Evolutionary conservation across 1,139 yeast genomes (phyloP), one percentile per base, ranked within the genome.

Genomic region (Debaryomyces psychrophilus): DNA sequence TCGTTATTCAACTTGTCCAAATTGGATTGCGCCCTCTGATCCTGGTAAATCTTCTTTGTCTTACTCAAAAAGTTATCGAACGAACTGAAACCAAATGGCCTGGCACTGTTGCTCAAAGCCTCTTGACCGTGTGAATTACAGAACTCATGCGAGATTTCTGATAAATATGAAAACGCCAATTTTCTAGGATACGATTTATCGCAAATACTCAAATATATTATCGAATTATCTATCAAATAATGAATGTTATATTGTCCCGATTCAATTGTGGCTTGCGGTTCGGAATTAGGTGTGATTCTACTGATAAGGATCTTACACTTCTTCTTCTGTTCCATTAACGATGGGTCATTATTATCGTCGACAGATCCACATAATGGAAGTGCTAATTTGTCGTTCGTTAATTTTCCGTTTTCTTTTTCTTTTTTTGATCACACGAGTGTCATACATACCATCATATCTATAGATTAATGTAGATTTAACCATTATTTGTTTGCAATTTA

Each of bases 311-410:
- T 72, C 69, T 93, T 92, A 57, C 90, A 82, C 65, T 90, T 90
- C 64, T 87, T 83, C 77, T 92, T 92, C 62, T 89, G 93, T 50
- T 89, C 95, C 36, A 75, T 64, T 45, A 92, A 72, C 11, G 73
- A 69, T 3, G 76, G 67, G 48, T 72, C 76, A 44, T 76, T 77
- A 53, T 85, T 87, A 56, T 90, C 96, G 60, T 92, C 98, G 12
- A 90, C 93, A 1, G 96, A 87, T n/a, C 96, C 96, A 52, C 95
- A 84, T 48, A 92, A 76, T 15, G 98, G 97, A 49, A 90, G 83
- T 3, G 93, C 93, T 83, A 43, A 7, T 4, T 40, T 27, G 18
- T 12, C 12, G n/a, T 18, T 11, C 25, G 59, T 60, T 56, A 61
- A 62, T 55, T 43, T 20, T 9, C 17, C 23, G 15, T 17, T 35